Conservation (phyloP, 1,284 basidiomycete species). For the Ustilago crameri region DNA sequence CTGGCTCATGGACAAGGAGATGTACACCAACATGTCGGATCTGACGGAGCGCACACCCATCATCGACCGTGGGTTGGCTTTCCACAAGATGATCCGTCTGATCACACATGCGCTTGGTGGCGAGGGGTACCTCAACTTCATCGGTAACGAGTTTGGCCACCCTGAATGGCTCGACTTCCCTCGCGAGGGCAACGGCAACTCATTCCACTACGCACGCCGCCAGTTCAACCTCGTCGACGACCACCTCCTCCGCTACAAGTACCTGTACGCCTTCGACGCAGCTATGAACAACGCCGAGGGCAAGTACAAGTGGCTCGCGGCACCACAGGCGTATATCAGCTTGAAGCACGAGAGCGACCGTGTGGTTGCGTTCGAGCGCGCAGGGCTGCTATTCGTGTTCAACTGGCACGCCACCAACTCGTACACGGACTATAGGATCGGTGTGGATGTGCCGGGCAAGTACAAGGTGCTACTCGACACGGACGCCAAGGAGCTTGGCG, state of each 20-base stretch:
- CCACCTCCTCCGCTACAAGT: constrained; percentile 83
- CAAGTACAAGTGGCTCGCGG: constrained; percentile 83
- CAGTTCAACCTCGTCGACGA: constrained; percentile 97
- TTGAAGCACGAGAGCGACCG: constrained; percentile 81
- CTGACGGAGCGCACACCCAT: constrained; percentile 84
- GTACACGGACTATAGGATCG: constrained; percentile 92
- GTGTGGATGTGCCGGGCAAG: constrained; percentile 85
- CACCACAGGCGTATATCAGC: constrained; percentile 75
- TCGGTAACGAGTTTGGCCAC: constrained; percentile 97
- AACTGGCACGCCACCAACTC: constrained; percentile 92
- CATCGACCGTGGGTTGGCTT: constrained; percentile 85
- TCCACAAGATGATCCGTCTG: constrained; percentile 97
- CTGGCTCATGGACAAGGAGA: constrained; percentile 99
- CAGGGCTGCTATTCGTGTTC: constrained; percentile 91
- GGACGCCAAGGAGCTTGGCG: constrained; percentile 83
- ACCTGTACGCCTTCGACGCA: constrained; percentile 89
- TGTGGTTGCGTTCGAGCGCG: constrained; percentile 90
- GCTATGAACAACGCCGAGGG: constrained; percentile 90
- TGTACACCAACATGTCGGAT: constrained; percentile 86
- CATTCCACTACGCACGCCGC: constrained; percentile 87
- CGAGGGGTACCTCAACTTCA: constrained; percentile 97
- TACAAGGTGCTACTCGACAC: constrained; percentile 84
- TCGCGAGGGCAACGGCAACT: constrained; percentile 90
- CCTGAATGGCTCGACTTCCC: constrained; percentile 99
- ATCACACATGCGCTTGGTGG: constrained; percentile 91